These are phyloP conservation scores for Fragaria iinumae DNA, from an alignment of 306 rosid species.

Conservation along the genomic window DNA sequence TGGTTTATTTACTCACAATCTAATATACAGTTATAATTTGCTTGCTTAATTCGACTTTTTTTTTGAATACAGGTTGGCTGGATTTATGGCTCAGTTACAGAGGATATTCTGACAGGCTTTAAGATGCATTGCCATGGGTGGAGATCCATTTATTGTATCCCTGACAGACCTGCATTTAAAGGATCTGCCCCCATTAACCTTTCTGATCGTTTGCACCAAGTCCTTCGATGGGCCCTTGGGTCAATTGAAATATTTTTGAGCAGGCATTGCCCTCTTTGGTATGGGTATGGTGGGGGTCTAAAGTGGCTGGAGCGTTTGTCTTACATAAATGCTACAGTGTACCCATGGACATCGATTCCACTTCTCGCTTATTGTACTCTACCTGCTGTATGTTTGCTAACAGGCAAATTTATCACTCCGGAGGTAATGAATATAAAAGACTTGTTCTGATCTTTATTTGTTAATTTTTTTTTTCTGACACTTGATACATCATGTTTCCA, in stretches of 20 bases:
- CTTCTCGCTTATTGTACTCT: constrained; percentile 63
- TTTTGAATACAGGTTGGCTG: constrained; percentile 57
- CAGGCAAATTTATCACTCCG: constrained; percentile 64
- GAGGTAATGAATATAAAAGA: constrained; percentile 42
- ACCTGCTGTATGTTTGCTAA: constrained; percentile 72
- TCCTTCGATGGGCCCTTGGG: constrained; percentile 68
- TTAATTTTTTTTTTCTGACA: not conserved
- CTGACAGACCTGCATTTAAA: constrained; percentile 56
- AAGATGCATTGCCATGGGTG: constrained; percentile 85
- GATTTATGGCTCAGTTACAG: constrained; percentile 74
- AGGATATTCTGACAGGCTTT: constrained; percentile 68
- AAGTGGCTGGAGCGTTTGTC: constrained; percentile 63
- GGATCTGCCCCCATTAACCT: constrained; percentile 46
- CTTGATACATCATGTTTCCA: not conserved
- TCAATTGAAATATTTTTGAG: constrained; percentile 71
- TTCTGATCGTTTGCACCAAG: constrained; percentile 56
- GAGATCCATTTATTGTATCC: constrained; percentile 70
- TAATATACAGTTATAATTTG: not conserved
- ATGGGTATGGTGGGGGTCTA: constrained; percentile 73
- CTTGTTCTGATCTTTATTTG: not conserved
- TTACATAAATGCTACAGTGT: constrained; percentile 59
- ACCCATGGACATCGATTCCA: constrained; percentile 77
- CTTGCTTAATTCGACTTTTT: not conserved
- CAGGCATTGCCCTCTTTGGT: constrained; percentile 76
- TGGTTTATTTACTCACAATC: not conserved